These are phyloP conservation scores for Fusarium tricinctum DNA, from an alignment of 2,329 filamentous ascomycete genomes.

Conservation along the genomic window DNA sequence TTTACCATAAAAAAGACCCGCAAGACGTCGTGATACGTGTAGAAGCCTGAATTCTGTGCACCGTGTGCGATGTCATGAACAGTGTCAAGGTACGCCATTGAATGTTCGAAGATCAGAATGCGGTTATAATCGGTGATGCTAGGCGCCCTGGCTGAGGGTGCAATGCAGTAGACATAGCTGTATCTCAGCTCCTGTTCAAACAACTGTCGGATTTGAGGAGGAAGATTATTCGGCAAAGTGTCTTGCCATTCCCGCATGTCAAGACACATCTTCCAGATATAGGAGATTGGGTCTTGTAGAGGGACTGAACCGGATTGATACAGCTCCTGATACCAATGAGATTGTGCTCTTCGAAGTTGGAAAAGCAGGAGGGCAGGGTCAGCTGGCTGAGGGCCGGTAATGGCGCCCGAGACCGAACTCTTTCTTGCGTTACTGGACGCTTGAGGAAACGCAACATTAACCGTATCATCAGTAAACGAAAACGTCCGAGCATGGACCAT, in stretches of 20 bases:
- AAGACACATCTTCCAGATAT: conserved; percentile 81
- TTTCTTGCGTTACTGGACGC: conserved; percentile 59
- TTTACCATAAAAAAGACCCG: conserved; percentile 82
- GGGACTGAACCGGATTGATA: conserved; percentile 81
- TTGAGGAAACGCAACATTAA: conserved; percentile 83
- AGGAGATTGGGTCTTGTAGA: conserved; percentile 76
- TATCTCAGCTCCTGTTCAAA: conserved; percentile 93
- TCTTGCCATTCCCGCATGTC: conserved; percentile 87
- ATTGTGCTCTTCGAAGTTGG: conserved; percentile 86
- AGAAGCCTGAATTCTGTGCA: conserved; percentile 72
- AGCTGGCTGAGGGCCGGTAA: conserved; percentile 64
- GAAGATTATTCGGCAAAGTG: conserved; percentile 75
- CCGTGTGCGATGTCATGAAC: conserved; percentile 77
- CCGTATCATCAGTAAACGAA: conserved; percentile 92
- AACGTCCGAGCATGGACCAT: conserved; percentile 90
- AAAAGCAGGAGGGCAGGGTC: conserved; percentile 84
- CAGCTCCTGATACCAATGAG: conserved; percentile 88
- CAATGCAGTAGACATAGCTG: conserved; percentile 90
- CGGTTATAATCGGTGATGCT: conserved; percentile 82
- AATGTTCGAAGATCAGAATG: conserved; percentile 86
- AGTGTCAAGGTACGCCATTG: conserved; percentile 82
- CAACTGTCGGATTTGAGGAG: conserved; percentile 76
- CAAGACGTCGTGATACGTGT: conserved; percentile 90
- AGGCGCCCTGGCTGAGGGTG: conserved; percentile 81
- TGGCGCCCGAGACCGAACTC: conserved; percentile 59